Evolutionary conservation across 2,329 filamentous ascomycete genomes (phyloP).

Genomic region (Neoascochyta sp.): DNA sequence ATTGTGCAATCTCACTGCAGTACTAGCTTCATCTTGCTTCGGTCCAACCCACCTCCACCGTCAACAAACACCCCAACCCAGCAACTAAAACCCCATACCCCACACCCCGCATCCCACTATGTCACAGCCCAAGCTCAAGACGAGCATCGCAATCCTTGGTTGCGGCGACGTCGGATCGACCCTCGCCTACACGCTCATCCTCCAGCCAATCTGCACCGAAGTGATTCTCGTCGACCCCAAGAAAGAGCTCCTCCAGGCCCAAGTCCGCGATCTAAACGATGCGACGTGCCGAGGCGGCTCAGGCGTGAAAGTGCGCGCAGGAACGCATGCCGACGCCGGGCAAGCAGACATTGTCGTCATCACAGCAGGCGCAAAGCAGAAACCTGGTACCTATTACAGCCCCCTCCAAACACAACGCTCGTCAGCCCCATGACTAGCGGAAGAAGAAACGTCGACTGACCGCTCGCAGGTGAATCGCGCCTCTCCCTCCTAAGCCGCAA

Average conservation of each 20-base stretch:
- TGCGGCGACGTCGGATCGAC: slow-evolving; percentile 52
- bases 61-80: neutral
- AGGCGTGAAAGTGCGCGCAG: slow-evolving; percentile 45
- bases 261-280: slow-evolving; percentile 53
- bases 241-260: slow-evolving; percentile 45
- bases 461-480: slow-evolving; percentile 42
- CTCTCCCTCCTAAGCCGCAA: slow-evolving; percentile 49
- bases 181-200: slow-evolving; percentile 51
- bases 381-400: slow-evolving; percentile 28
- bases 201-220: slow-evolving; percentile 49
- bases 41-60: neutral
- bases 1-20: no score
- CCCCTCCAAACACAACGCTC: neutral
- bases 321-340: slow-evolving; percentile 48
- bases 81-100: neutral
- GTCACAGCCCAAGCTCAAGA: slow-evolving; percentile 30
- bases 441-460: no score
- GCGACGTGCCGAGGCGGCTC: slow-evolving; percentile 46
- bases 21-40: neutral
- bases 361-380: slow-evolving; percentile 53
- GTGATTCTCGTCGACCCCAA: slow-evolving; percentile 55
- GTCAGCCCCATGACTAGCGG: neutral
- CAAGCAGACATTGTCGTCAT: slow-evolving; percentile 55
- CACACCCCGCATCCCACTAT: slow-evolving; percentile 8
- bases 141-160: slow-evolving; percentile 50